phyloP scores from a whole-genome alignment of 225 moss, liverwort and hornwort genomes.

The Lunularia cruciata region DNA sequence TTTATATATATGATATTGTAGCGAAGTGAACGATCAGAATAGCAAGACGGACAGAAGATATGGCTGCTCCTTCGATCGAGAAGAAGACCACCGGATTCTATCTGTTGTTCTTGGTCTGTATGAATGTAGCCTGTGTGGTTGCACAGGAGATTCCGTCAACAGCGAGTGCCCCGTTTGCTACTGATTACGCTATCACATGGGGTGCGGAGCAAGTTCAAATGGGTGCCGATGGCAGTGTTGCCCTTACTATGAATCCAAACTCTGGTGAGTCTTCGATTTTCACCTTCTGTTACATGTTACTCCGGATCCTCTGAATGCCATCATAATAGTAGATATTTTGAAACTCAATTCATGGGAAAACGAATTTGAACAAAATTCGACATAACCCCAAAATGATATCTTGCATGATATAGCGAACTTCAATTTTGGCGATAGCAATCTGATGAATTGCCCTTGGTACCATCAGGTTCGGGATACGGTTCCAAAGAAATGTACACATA shows the following conservation, averaged over 20 bases:
- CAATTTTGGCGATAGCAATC: not conserved
- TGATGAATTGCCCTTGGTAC: not conserved
- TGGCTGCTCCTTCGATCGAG: too few relatives aligned
- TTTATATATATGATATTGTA: too few relatives aligned
- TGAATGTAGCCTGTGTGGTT: not conserved
- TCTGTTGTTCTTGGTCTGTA: slow-evolving; percentile 1
- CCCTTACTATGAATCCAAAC: slow-evolving; percentile 16
- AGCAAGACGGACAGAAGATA: not conserved
- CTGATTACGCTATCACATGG: slow-evolving; percentile 13
- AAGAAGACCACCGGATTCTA: not conserved
- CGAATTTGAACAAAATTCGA: not conserved
- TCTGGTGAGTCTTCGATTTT: slow-evolving; percentile 5
- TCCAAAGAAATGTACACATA: slow-evolving; percentile 41
- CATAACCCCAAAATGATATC: not conserved
- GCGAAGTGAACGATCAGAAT: slow-evolving; percentile 63
- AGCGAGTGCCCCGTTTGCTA: slow-evolving; percentile 3
- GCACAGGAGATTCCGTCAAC: slow-evolving; percentile 4
- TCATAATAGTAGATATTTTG: too few relatives aligned
- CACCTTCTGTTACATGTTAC: not conserved
- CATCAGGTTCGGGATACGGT: slow-evolving; percentile 43
- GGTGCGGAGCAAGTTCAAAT: slow-evolving; percentile 5
- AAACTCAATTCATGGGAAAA: too few relatives aligned
- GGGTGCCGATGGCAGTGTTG: slow-evolving; percentile 1
- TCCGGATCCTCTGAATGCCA: too few relatives aligned
- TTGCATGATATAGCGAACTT: too few relatives aligned